phyloP scores from a whole-genome alignment of 352 stramenopile species.

The Phytophthora aleatoria region DNA sequence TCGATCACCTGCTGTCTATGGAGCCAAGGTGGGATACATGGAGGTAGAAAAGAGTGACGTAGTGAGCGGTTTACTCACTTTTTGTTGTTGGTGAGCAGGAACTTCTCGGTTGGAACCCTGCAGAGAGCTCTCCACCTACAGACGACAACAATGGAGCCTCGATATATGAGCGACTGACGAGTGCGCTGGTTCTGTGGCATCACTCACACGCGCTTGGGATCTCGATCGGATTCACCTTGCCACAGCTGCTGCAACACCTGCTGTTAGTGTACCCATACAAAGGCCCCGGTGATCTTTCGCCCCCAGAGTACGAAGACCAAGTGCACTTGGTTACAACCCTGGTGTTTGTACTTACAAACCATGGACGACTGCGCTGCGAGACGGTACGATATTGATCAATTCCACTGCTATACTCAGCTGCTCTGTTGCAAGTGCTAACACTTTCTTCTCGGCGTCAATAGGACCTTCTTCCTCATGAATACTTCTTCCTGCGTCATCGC shows the following conservation, averaged over 20 bases:
- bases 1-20: conserved; percentile 53
- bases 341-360: conserved; percentile 88
- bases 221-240: conserved; percentile 66
- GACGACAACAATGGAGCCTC: conserved; percentile 47
- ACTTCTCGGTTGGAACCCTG: conserved; percentile 87
- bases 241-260: conserved; percentile 78
- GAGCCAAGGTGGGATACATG: conserved; percentile 24
- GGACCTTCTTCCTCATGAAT: conserved; percentile 91
- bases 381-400: conserved; percentile 34
- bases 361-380: conserved; percentile 75
- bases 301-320: conserved; percentile 78
- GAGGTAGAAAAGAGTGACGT: background rate
- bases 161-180: conserved; percentile 61
- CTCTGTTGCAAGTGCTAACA: conserved; percentile 5
- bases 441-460: conserved; percentile 23
- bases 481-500: conserved; percentile 88
- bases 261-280: conserved; percentile 86
- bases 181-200: conserved; percentile 71
- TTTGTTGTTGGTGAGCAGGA: conserved; percentile 42
- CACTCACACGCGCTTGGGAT: conserved; percentile 65
- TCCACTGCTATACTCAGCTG: background rate
- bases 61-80: conserved; percentile 1
- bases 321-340: conserved; percentile 84
- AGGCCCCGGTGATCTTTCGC: conserved; percentile 60
- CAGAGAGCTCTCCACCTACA: conserved; percentile 29